A percentile compares a stretch with the other conserved stretches of the same genome.
Evolutionary conservation across 1,284 basidiomycete genomes (phyloP).

Genomic region (Apiotrichum domesticum): DNA sequence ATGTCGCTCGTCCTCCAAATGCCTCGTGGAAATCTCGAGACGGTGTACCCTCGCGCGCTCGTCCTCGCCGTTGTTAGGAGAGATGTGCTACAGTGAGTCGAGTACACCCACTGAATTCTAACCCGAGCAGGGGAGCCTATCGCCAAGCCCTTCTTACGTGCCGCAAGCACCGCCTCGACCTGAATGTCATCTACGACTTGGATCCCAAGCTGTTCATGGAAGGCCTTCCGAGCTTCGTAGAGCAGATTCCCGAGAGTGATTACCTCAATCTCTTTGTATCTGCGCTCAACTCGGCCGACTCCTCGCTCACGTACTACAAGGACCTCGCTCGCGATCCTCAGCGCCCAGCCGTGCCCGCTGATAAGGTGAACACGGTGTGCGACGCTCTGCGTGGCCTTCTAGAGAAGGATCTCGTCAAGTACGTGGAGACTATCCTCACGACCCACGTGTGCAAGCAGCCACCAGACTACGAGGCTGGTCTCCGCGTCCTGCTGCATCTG

Average conservation of each 20-base stretch:
- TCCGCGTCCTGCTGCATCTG: conserved; percentile 69
- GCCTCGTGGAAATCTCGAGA: conserved; percentile 96
- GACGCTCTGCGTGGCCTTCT: conserved; percentile 70
- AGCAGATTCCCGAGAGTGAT: conserved; percentile 83
- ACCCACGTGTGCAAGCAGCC: conserved; percentile 88
- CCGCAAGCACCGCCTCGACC: conserved; percentile 86
- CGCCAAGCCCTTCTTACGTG: conserved; percentile 83
- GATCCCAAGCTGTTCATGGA: conserved; percentile 63
- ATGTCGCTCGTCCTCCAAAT: conserved; percentile 94
- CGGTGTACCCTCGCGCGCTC: conserved; percentile 84
- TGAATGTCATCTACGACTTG: conserved; percentile 80
- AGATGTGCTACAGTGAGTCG: conserved; percentile 64
- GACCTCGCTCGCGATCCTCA: conserved; percentile 23
- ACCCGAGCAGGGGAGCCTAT: conserved; percentile 51
- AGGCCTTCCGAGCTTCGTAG: conserved; percentile 62
- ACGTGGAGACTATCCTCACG: conserved; percentile 85
- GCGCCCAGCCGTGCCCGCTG: conserved; percentile 17
- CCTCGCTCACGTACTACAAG: conserved; percentile 24
- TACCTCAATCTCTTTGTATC: conserved; percentile 90
- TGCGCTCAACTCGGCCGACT: conserved; percentile 54
- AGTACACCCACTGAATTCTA: too few relatives aligned
- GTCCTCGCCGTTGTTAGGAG: conserved; percentile 74
- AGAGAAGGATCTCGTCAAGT: conserved; percentile 67
- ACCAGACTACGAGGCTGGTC: conserved; percentile 80
- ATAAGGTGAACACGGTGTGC: conserved; percentile 65